Conservation (phyloP, 2,329 filamentous ascomycete genomes). For the Trichoderma atroviride region DNA sequence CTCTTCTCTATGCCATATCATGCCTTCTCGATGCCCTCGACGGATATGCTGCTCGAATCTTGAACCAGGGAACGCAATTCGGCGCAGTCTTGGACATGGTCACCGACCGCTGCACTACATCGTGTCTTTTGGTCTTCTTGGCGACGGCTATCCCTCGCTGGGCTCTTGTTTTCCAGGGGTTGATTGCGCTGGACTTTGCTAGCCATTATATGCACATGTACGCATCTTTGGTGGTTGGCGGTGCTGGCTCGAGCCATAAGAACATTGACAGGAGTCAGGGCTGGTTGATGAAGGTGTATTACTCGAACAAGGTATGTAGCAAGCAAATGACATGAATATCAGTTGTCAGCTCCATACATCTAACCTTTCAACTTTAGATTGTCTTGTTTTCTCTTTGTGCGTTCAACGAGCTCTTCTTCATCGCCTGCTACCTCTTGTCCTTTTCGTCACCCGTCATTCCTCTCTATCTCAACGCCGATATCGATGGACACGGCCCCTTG, state of each 20-base stretch:
- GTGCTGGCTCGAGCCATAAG: conserved; percentile 80
- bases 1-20: conserved; percentile 84
- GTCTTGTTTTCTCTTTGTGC: conserved; percentile 88
- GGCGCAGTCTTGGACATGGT: conserved; percentile 98
- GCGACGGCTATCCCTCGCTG: conserved; percentile 93
- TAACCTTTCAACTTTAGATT: conserved; percentile 53
- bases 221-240: conserved; percentile 74
- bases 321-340: conserved; percentile 37
- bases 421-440: conserved; percentile 92
- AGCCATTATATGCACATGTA: conserved; percentile 99
- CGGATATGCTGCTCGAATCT: conserved; percentile 76
- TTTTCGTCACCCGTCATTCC: conserved; percentile 89
- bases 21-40: conserved; percentile 94
- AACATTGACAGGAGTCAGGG: conserved; percentile 83
- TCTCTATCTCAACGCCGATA: conserved; percentile 71
- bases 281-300: conserved; percentile 89
- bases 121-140: conserved; percentile 89
- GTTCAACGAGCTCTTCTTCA: conserved; percentile 94
- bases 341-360: neutral
- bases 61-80: conserved; percentile 88
- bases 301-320: conserved; percentile 89
- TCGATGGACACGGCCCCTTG: conserved; percentile 47
- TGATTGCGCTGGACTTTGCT: conserved; percentile 88
- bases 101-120: conserved; percentile 92
- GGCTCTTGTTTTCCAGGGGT: conserved; percentile 87